Evolutionary conservation across 805 yeast genomes (phyloP), one percentile per base, ranked within the genome.

Genomic region (Huiozyma naganishii): DNA sequence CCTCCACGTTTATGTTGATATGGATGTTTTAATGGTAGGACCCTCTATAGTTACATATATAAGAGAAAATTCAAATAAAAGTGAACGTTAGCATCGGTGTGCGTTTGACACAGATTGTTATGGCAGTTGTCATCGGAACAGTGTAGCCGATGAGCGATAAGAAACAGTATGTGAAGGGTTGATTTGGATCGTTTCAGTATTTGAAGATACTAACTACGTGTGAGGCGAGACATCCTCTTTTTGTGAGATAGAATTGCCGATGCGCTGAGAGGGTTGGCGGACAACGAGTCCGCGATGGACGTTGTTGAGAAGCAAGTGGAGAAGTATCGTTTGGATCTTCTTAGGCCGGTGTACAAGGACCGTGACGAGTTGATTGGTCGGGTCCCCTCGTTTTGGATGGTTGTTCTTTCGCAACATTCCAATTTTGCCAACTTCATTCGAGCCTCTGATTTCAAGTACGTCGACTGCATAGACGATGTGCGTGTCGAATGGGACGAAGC

Each of bases 371-470:
- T 73, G n/a, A 67, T 80, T 11, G 44, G 52, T 5, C 59, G 69
- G 4, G 74, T 88, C 37, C 87, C 89, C 1, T 75, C 76, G 49
- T 88, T 90, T 61, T 90, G 97, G 97, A 81, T 83, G 54, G 74
- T 82, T 42, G 95, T 84, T 0, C 64, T 90, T 8, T 87, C 89
- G 2, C 86, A 84, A 56, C 83, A 83, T 54, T 82, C 83, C 41
- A 95, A 85, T 50, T 83, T 90, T 57, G 81, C 84, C 11, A 95
- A 88, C 49, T 86, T 76, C 59, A 68, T 89, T 13, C 72, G 78
- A 29, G 77, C 81, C 1, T 84, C 82, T 34, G 97, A 89, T 62
- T 77, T 80, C 65, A 80, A 80, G 58, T 82, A 74, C 52, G 59
- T 88, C 40, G 96, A 88, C 54, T 61, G 63, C 40, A 73, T 89